phyloP scores from a whole-genome alignment of 495 filamentous ascomycete species.

The Penicillium argentinense region DNA sequence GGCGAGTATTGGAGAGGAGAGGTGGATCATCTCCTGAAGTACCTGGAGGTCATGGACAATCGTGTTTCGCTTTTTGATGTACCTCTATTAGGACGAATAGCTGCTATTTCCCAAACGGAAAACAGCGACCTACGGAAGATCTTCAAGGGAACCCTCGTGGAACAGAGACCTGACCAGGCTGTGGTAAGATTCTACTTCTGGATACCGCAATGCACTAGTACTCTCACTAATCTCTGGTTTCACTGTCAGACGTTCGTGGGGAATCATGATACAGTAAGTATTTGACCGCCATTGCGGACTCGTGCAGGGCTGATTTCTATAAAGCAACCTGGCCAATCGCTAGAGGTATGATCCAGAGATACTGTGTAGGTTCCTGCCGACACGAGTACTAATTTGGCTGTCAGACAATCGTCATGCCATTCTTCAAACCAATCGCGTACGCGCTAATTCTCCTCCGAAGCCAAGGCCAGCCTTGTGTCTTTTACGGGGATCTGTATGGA shows the following conservation, averaged over 20 bases:
- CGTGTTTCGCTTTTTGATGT: constrained; percentile 68
- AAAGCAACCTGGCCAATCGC: constrained; percentile 60
- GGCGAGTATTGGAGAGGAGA: constrained; percentile 74
- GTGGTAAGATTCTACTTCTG: constrained; percentile 46
- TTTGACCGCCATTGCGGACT: neutral
- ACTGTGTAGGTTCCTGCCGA: neutral
- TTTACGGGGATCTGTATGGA: constrained; percentile 75
- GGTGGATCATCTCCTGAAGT: constrained; percentile 51
- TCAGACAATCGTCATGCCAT: constrained; percentile 49
- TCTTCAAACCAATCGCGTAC: constrained; percentile 62
- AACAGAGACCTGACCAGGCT: constrained; percentile 56
- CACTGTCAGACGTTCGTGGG: constrained; percentile 40
- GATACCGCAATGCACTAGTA: neutral
- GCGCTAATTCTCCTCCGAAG: constrained; percentile 67
- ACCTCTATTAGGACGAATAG: constrained; percentile 65
- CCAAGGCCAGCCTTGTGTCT: constrained; percentile 68
- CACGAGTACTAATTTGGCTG: neutral
- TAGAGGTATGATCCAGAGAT: constrained; percentile 41
- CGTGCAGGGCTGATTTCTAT: neutral
- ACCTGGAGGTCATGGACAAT: constrained; percentile 60
- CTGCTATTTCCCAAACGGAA: constrained; percentile 48
- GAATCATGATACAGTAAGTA: constrained; percentile 47
- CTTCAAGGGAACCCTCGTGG: constrained; percentile 60
- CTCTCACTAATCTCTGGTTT: constrained; percentile 4
- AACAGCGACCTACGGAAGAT: constrained; percentile 61